Percentiles rank a stretch among this genome's conserved stretches.
Conservation (phyloP, 2,329 filamentous ascomycete genomes). For the Coniochaeta sp. region DNA sequence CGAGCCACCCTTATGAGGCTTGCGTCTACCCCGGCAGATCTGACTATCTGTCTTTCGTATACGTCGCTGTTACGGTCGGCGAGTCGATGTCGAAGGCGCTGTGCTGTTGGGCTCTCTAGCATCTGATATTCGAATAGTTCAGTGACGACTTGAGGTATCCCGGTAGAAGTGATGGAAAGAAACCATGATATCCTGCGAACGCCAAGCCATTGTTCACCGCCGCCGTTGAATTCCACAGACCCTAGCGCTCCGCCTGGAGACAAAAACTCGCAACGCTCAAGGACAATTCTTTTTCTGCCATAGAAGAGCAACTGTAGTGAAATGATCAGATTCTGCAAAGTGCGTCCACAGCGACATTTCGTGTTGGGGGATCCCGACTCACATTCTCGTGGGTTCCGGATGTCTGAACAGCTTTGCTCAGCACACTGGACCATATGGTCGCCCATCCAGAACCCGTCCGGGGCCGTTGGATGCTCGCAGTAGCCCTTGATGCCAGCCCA, state of each 20-base stretch:
- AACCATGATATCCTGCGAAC: too few relatives aligned
- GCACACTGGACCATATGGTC: background rate
- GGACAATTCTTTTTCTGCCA: too few relatives aligned
- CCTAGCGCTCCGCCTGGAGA: too few relatives aligned
- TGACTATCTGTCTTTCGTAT: background rate
- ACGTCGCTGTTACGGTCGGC: background rate
- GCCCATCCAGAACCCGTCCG: background rate
- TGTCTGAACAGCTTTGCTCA: background rate
- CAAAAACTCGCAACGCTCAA: too few relatives aligned
- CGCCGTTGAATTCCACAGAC: too few relatives aligned
- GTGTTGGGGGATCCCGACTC: background rate
- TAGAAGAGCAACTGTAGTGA: too few relatives aligned
- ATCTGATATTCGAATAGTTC: too few relatives aligned
- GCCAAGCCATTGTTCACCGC: too few relatives aligned
- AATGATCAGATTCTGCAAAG: background rate
- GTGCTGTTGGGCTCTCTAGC: too few relatives aligned
- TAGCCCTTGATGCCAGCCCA: background rate
- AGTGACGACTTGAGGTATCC: too few relatives aligned
- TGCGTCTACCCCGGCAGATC: background rate
- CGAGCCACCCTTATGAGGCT: background rate
- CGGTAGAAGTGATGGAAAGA: too few relatives aligned
- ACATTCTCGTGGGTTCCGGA: background rate
- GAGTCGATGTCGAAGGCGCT: background rate
- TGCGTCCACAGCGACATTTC: background rate
- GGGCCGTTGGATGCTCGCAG: background rate